Evolutionary conservation across 2,329 filamentous ascomycete genomes (phyloP).

Genomic region (Zarea fungicola): DNA sequence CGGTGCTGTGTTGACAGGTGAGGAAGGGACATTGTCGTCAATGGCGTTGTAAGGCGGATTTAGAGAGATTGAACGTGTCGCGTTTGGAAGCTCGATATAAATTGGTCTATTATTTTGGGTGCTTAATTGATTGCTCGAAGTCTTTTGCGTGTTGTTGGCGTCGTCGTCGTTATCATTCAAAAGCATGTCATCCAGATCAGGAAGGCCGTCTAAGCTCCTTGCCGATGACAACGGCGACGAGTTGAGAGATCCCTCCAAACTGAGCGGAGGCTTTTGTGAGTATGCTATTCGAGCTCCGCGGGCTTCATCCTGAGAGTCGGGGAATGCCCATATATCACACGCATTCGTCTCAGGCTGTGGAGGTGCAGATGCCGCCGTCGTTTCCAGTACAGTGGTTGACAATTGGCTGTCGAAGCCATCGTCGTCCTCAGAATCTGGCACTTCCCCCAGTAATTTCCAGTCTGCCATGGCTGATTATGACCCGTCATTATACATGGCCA

Average conservation of each 20-base stretch:
- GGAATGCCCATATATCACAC: slow-evolving; percentile 32
- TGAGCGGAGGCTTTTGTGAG: slow-evolving; percentile 8
- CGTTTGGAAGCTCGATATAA: background rate
- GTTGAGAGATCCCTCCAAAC: slow-evolving; percentile 12
- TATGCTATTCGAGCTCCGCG: slow-evolving; percentile 3
- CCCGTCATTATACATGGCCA: slow-evolving; percentile 15
- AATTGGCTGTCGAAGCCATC: slow-evolving; percentile 35
- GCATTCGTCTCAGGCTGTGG: background rate
- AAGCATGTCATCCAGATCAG: slow-evolving; percentile 18
- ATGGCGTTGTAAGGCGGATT: background rate
- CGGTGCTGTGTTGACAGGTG: no score
- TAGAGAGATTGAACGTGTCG: background rate
- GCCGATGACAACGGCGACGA: slow-evolving; percentile 33
- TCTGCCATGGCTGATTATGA: slow-evolving; percentile 33
- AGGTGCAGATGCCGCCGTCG: background rate
- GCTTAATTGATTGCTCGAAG: slow-evolving; percentile 11
- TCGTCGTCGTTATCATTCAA: background rate
- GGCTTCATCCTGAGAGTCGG: slow-evolving; percentile 26
- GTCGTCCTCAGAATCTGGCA: slow-evolving; percentile 48
- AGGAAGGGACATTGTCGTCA: background rate
- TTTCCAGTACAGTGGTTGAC: slow-evolving; percentile 15
- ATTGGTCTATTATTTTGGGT: background rate
- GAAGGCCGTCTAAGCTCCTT: slow-evolving; percentile 24
- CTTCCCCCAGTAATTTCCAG: slow-evolving; percentile 46
- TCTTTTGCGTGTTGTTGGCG: background rate